Evolutionary conservation across 2,329 filamentous ascomycete species (phyloP), one percentile per base, ranked within the genome.

Genomic region (Diaporthe amygdali): DNA sequence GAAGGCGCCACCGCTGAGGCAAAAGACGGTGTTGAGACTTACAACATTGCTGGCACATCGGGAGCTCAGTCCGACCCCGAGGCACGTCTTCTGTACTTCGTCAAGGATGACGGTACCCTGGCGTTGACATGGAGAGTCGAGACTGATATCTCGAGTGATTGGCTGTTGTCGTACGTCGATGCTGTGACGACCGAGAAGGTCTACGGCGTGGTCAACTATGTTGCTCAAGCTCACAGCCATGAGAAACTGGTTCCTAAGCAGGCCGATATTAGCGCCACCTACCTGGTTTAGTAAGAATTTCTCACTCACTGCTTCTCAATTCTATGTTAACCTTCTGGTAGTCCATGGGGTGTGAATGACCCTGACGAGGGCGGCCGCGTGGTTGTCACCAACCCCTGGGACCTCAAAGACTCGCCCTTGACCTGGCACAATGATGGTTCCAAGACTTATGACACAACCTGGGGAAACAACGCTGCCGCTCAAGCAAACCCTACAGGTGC

Each of bases 131-230:
- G 88, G 89, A 82, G 88, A 76, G 81, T 91, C 14, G 88, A 90
- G 82, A 90, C 88, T 2, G 87, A 90, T 70, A 78, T 89, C 49
- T 71, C 82, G 10, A 83, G 86, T 72, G 88, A 90, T 79, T 91
- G 88, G 88, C 83, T 90, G n/a, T 78, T 89, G 51, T 86, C 86
- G 2, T 91, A 90, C 74, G 84, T 90, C 39, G 85, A 90, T 66
- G 86, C 87, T 5, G 77, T 78, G 5, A 82, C 81, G 66, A 84
- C 83, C 39, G 81, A 83, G 25, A 78, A 86, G 56, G 76, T 91
- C 10, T 81, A 87, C 61, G 87, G 84, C 66, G 87, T 89, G 25
- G 84, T 89, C 30, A 87, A 91, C 79, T 90, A 89, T 71, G 85
- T 88, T 55, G 82, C 85, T 7, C 86, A 90, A 25, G 69, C 69